Conservation (phyloP, 148 eudicot genomes). For the Salicornia ramosissima region DNA sequence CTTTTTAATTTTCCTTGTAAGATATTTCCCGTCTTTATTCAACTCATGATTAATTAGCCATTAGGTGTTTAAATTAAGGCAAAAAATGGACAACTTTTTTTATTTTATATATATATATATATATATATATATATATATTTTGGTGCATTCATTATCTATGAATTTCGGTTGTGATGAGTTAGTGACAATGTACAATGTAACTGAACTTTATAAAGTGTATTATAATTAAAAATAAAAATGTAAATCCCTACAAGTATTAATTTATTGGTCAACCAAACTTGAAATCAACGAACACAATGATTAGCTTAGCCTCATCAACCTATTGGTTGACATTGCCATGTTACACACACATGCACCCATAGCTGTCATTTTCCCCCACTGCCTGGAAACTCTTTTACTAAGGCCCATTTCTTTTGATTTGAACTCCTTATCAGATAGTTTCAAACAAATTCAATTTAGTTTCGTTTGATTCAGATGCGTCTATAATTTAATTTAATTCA, state of each 20-base stretch:
- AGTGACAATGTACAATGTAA: conserved; percentile 16
- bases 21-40: not conserved
- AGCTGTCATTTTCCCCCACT: not conserved
- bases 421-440: too few relatives aligned
- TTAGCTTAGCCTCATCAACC: not conserved
- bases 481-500: too few relatives aligned
- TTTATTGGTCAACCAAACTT: conserved; percentile 7
- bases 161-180: not conserved
- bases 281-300: conserved; percentile 1
- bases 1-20: not conserved
- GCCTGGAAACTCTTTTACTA: too few relatives aligned
- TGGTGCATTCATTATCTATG: not conserved
- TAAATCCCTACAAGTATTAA: too few relatives aligned
- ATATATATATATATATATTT: too few relatives aligned
- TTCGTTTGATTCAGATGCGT: too few relatives aligned
- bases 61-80: conserved; percentile 8
- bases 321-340: conserved; percentile 15
- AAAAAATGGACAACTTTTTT: conserved; percentile 8
- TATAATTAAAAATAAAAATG: too few relatives aligned
- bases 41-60: conserved; percentile 4
- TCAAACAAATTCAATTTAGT: too few relatives aligned
- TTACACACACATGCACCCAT: not conserved
- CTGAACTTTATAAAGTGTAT: not conserved
- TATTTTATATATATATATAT: too few relatives aligned
- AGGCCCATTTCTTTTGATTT: too few relatives aligned